These are phyloP conservation scores for Globisporangium viniferum DNA, from an alignment of 352 stramenopile species.

Conservation along the genomic window DNA sequence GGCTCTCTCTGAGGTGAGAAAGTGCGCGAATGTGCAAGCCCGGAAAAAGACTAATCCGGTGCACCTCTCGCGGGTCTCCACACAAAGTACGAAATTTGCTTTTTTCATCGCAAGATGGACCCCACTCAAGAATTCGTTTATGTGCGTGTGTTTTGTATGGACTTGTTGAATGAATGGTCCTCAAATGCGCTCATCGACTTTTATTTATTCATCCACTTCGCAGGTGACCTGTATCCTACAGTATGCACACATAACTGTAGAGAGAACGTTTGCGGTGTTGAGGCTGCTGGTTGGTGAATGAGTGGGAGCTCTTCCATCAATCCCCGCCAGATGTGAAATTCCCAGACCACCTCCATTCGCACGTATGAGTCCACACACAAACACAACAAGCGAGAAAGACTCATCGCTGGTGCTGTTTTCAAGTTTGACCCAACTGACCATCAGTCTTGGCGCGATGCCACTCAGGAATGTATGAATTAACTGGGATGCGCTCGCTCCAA, in stretches of 20 bases:
- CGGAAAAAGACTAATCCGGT: background rate
- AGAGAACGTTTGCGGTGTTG: slow-evolving; percentile 5
- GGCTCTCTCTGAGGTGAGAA: background rate
- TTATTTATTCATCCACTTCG: no score
- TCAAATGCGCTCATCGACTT: no score
- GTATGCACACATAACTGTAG: background rate
- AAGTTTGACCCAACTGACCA: background rate
- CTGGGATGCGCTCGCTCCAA: background rate
- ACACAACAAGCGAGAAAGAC: background rate
- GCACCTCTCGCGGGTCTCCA: background rate
- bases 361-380: background rate
- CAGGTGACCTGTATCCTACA: background rate
- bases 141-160: background rate
- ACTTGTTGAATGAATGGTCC: no score
- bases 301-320: background rate
- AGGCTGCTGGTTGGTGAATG: background rate
- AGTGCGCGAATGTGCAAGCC: background rate
- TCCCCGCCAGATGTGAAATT: background rate
- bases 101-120: background rate
- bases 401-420: background rate
- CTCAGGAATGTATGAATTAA: slow-evolving; percentile 16
- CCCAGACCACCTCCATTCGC: background rate
- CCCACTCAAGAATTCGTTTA: no score
- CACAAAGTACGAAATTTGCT: no score
- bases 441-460: slow-evolving; percentile 1